Percentiles rank a stretch among this genome's conserved stretches.
Conservation (phyloP, 352 stramenopile genomes). For the Globisporangium recalcitrans region DNA sequence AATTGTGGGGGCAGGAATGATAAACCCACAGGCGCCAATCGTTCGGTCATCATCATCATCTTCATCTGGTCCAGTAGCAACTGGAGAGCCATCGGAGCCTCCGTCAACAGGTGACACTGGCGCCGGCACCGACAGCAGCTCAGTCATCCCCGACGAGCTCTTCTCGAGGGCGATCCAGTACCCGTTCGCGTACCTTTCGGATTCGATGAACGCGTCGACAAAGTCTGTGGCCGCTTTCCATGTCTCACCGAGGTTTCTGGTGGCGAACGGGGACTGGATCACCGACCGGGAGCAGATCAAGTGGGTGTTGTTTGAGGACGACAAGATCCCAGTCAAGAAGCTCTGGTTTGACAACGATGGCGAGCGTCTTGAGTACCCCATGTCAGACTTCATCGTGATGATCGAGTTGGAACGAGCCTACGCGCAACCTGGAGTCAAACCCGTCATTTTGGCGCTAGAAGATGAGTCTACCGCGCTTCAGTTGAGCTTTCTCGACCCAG, state of each 20-base stretch:
- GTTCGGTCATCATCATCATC: not conserved
- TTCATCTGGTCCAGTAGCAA: not conserved
- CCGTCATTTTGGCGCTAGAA: not conserved
- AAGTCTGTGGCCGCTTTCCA: not conserved
- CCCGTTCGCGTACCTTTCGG: conserved; percentile 7
- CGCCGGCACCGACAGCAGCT: not conserved
- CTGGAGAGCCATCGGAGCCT: not conserved
- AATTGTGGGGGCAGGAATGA: not conserved
- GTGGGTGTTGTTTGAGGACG: not conserved
- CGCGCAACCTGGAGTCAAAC: not conserved
- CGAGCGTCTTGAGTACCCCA: too few species aligned
- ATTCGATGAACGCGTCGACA: not conserved
- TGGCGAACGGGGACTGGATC: conserved; percentile 3
- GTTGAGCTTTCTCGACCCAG: conserved; percentile 6
- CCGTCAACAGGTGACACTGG: not conserved
- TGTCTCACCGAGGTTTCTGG: not conserved
- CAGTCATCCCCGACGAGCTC: not conserved
- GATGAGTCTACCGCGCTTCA: not conserved
- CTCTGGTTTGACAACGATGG: not conserved
- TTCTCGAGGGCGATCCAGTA: not conserved
- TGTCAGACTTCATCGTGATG: not conserved
- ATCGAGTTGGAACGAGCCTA: not conserved
- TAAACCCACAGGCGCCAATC: not conserved
- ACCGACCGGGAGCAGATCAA: not conserved
- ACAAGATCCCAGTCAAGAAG: conserved; percentile 1